Base-by-base conservation (phyloP, 352 stramenopile species). In the Phytophthora uliginosa region DNA sequence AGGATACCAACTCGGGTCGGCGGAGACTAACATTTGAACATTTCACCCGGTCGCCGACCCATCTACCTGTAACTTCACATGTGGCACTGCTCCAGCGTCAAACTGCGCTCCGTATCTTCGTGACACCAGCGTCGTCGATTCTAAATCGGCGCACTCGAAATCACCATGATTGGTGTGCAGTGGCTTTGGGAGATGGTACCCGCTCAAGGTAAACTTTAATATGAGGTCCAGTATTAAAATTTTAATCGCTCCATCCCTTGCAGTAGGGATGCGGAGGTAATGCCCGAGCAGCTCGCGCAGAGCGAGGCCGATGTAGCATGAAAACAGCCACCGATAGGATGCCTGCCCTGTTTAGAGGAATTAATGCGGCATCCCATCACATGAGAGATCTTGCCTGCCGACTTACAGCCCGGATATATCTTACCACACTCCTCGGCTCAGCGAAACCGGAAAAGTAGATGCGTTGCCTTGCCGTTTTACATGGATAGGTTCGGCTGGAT, bases 211-310 rank as follows among this genome's bases (percentile, higher is more conserved):
- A 53, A 56, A n/a, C 24, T n/a, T 34, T 56, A 53, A 53, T 53
- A 53, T 52, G 45, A 52, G 47, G n/a, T 53, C 50, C 50, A 56
- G 50, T 56, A 33, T 56, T 56, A 36, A 56, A 56, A 22, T 36
- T 56, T 56, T 31, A 56, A 56, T 56, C 50, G 50, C 26, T 12
- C 50, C 24, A 56, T 56, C 24, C 50, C 50, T 56, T 56, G 50
- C 50, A 56, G 15, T 33, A 36, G 50, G 50, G 50, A 36, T 56
- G 50, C 50, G 17, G 47, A 56, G 50, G 50, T 56, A 56, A 56
- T 34, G 22, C 26, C 22, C 50, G 50, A 12, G n/a, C 50, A 56
- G 24, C 13, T 34, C 26, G 50, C 15, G 50, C 50, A 36, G 26
- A 56, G 50, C 6, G 50, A 45, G 48, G 48, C 22, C 20, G 20